Conservation (phyloP, 78 protist species). For the Monocercomonoides exilis region DNA sequence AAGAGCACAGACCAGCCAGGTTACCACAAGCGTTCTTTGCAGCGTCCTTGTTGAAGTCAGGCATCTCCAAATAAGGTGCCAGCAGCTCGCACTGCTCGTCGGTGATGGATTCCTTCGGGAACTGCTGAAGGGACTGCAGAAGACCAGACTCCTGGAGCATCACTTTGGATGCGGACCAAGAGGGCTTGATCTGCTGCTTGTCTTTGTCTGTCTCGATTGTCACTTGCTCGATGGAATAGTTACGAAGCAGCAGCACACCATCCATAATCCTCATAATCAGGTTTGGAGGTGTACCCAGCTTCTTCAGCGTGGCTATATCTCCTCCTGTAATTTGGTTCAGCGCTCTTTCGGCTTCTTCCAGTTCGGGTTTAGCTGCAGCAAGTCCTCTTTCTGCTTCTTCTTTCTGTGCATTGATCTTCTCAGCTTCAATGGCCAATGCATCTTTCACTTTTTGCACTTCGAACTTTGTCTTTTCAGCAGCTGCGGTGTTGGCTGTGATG, state of each 20-base stretch:
- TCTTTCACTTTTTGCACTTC: conserved; percentile 46
- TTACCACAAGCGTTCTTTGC: conserved; percentile 47
- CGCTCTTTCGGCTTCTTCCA: conserved; percentile 61
- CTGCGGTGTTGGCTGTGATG: conserved; percentile 40
- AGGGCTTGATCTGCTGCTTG: neutral
- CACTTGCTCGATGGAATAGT: neutral
- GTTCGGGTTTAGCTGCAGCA: conserved; percentile 47
- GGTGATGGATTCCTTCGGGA: conserved; percentile 58
- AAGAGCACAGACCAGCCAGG: conserved; percentile 64
- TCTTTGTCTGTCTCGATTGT: neutral
- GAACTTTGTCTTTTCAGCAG: conserved; percentile 57
- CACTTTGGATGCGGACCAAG: conserved; percentile 12
- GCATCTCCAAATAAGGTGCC: conserved; percentile 56
- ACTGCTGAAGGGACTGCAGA: conserved; percentile 33
- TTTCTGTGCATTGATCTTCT: conserved; percentile 42
- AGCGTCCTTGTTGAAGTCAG: conserved; percentile 48
- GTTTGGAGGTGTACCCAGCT: conserved; percentile 59
- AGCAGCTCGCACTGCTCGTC: conserved; percentile 75
- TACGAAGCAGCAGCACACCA: conserved; percentile 59
- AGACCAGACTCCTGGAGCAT: conserved; percentile 31
- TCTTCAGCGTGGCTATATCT: conserved; percentile 52
- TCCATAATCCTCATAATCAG: conserved; percentile 66
- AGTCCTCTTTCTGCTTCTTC: conserved; percentile 62
- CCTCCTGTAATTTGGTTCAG: conserved; percentile 50
- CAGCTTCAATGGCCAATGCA: conserved; percentile 30